These are phyloP conservation scores for Parmelia sp. DNA, from an alignment of 495 filamentous ascomycete species.

Conservation along the genomic window DNA sequence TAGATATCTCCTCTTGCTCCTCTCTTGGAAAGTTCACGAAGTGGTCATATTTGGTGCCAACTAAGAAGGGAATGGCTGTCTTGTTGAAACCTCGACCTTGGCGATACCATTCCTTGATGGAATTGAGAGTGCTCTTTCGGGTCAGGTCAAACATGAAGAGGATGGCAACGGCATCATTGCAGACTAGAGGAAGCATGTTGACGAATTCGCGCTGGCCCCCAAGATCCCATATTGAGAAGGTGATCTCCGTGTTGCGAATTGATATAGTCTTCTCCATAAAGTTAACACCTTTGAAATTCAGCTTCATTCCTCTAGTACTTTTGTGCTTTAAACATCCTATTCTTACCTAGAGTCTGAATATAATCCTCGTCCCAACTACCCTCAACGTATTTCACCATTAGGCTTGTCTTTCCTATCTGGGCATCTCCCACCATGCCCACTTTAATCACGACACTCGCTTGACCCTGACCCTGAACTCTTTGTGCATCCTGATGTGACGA, in stretches of 20 bases:
- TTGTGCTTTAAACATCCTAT: constrained; percentile 11
- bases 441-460: constrained; percentile 92
- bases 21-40: constrained; percentile 97
- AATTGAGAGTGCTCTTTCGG: constrained; percentile 94
- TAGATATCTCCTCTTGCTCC: constrained; percentile 96
- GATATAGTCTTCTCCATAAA: constrained; percentile 99
- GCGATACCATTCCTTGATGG: constrained; percentile 99
- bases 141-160: constrained; percentile 99
- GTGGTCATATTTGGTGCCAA: constrained; percentile 97
- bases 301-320: not conserved
- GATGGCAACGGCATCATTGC: constrained; percentile 97
- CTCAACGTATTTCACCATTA: constrained; percentile 99
- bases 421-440: constrained; percentile 99
- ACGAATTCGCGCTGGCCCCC: constrained; percentile 98
- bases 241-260: constrained; percentile 99
- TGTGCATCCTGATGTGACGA: constrained; percentile 31
- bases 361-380: constrained; percentile 99
- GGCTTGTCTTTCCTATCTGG: constrained; percentile 95
- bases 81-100: constrained; percentile 98
- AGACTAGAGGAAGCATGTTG: constrained; percentile 97
- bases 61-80: constrained; percentile 93
- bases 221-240: constrained; percentile 98
- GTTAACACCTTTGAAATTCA: constrained; percentile 62
- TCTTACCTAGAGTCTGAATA: constrained; percentile 87
- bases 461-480: constrained; percentile 48